Base-by-base conservation (phyloP, 2,329 filamentous ascomycete genomes). In the Calonectria honghensis region DNA sequence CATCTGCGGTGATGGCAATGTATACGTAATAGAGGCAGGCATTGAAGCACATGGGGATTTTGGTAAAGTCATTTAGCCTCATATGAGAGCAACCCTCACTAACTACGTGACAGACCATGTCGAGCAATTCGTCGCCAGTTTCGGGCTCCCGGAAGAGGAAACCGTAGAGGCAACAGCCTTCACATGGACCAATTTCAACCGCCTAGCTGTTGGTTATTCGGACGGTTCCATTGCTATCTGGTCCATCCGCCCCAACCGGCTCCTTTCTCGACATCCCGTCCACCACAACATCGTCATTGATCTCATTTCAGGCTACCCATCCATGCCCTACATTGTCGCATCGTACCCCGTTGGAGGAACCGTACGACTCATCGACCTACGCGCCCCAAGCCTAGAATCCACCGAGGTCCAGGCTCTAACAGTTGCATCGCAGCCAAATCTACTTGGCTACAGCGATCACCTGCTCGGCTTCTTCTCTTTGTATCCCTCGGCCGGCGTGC, bases 201-300 rank as follows among this genome's bases (percentile, higher is more conserved):
- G 90, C 29, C 82, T 92, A 50, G 89, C 86, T 0, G 83, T 90
- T 37, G 91, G 90, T 64, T 90, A 91, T 79, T 87, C 86, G 0
- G 91, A 92, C 74, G 91, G 91, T 39, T 90, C 88, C 27, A 84
- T 92, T 45, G 86, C 86, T 27, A 83, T 92, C 14, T 92, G 90
- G 90, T 92, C 90, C 14, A 79, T 92, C 52, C 84, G 85, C 50
- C 90, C 90, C 1, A 83, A 81, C 57, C 82, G 85, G 32, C 82
- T 91, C 66, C 84, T 92, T 35, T 87, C 88, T 52, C 87, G 90
- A 3, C 87, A 90, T 64, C 85, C 88, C 6, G 84, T 89, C n/a
- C 90, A 92, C 78, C 87, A 88, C 73, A 90, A 87, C 64, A 83
- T 87, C 68, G 85, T 92, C 5, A 85, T 91, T 74, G 89, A 92